These are phyloP conservation scores for Tricholoma furcatifolium DNA, from an alignment of 768 basidiomycete species.

Conservation along the genomic window DNA sequence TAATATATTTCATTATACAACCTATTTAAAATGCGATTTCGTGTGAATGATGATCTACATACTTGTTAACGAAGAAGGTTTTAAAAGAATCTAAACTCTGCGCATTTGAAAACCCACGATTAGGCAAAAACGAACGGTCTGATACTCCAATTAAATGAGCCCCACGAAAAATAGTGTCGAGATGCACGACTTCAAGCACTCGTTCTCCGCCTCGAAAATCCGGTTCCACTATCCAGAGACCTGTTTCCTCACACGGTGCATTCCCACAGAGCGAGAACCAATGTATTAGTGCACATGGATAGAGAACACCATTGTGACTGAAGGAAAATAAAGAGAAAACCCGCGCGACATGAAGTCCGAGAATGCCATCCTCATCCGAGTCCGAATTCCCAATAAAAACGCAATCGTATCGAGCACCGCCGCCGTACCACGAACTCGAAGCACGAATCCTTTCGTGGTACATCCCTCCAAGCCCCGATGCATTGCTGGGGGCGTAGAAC, in stretches of 20 bases:
- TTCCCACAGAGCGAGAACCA: neutral
- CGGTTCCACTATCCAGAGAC: too few species aligned
- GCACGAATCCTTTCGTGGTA: constrained; percentile 25
- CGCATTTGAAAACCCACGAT: neutral
- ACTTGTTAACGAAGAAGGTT: too few species aligned
- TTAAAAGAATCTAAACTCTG: neutral
- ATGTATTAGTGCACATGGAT: neutral
- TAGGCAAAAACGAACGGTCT: neutral
- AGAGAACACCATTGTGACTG: neutral
- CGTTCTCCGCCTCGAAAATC: too few species aligned
- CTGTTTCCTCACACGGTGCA: too few species aligned
- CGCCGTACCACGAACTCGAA: constrained; percentile 24
- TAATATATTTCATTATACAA: neutral
- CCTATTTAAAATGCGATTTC: neutral
- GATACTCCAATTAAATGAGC: too few species aligned
- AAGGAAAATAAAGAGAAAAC: neutral
- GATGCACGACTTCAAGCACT: neutral
- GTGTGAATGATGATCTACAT: too few species aligned
- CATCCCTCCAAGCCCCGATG: constrained; percentile 23
- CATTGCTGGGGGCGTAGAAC: too few species aligned
- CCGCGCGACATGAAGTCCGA: constrained; percentile 5
- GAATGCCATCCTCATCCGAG: neutral
- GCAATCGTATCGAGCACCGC: constrained; percentile 25
- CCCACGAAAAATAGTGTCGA: neutral
- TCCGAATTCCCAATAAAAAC: constrained; percentile 24